These are phyloP conservation scores for Tolypocladium cylindrosporum DNA, from an alignment of 2,329 filamentous ascomycete genomes.

Conservation along the genomic window DNA sequence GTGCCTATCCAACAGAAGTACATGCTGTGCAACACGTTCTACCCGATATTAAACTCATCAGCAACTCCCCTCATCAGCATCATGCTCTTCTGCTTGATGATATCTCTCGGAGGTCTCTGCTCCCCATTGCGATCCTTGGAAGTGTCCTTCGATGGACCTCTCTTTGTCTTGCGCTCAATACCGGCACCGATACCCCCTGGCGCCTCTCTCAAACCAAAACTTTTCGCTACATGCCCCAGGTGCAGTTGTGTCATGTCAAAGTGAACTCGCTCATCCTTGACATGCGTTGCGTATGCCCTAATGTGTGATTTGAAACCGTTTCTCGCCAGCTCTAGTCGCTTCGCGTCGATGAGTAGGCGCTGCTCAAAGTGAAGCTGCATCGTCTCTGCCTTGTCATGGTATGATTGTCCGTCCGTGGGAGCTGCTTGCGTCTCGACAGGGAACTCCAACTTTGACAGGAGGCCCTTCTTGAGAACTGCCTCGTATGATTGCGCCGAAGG, in stretches of 20 bases:
- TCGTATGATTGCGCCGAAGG: constrained; percentile 43
- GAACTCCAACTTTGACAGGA: constrained; percentile 49
- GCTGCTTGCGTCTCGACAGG: constrained; percentile 58
- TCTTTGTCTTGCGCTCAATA: constrained; percentile 36
- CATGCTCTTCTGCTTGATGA: constrained; percentile 50
- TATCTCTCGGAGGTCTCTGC: constrained; percentile 24
- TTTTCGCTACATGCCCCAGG: constrained; percentile 87
- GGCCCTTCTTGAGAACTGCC: constrained; percentile 53
- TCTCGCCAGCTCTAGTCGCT: constrained; percentile 69
- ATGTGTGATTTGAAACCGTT: constrained; percentile 88
- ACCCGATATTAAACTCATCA: constrained; percentile 61
- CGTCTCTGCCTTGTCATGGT: constrained; percentile 43
- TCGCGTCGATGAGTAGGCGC: constrained; percentile 48
- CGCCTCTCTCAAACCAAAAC: constrained; percentile 80
- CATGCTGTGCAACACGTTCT: constrained; percentile 4
- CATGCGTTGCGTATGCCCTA: constrained; percentile 88
- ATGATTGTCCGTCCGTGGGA: constrained; percentile 30
- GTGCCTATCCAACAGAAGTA: not conserved
- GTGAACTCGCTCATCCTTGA: constrained; percentile 70
- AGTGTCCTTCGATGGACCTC: constrained; percentile 10
- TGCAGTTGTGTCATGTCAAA: constrained; percentile 92
- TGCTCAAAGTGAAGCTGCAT: constrained; percentile 52
- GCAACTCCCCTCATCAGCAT: constrained; percentile 56
- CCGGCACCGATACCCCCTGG: constrained; percentile 69
- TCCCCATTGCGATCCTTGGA: constrained; percentile 18